phyloP scores from a whole-genome alignment of 75 land plant genomes.

The Pseudotsuga menziesii region DNA sequence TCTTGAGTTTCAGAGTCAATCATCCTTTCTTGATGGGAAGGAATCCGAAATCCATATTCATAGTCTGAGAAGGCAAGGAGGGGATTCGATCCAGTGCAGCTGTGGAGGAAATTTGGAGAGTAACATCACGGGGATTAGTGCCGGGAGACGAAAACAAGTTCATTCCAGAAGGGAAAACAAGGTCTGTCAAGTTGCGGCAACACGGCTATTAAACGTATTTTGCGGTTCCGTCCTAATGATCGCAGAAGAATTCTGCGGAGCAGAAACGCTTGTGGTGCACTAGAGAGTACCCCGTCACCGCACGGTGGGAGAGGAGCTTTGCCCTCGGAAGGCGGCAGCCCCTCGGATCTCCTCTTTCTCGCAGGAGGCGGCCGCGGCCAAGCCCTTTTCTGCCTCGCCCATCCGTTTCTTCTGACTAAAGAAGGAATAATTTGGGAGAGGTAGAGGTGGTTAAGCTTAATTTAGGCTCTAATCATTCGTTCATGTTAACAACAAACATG shows the following conservation, averaged over 20 bases:
- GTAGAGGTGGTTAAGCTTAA: background rate
- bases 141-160: too few relatives aligned
- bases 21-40: too few relatives aligned
- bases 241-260: conserved; percentile 14
- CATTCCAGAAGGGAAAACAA: too few relatives aligned
- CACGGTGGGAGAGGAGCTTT: conserved; percentile 81
- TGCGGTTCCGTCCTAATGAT: conserved; percentile 2
- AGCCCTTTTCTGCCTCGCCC: background rate
- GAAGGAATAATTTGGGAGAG: background rate
- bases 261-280: background rate
- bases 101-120: too few relatives aligned
- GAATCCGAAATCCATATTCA: too few relatives aligned
- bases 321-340: conserved; percentile 79
- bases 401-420: background rate
- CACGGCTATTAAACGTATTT: too few relatives aligned
- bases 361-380: conserved; percentile 53
- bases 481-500: conserved; percentile 15
- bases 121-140: too few relatives aligned
- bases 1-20: too few relatives aligned
- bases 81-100: too few relatives aligned
- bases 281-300: conserved; percentile 44
- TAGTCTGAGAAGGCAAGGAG: too few relatives aligned
- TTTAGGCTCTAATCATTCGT: too few relatives aligned
- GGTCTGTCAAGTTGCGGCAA: too few relatives aligned
- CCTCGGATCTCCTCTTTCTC: conserved; percentile 75